Conservation (phyloP, 164 flowering plant genomes). For the Pachysandra terminalis region DNA sequence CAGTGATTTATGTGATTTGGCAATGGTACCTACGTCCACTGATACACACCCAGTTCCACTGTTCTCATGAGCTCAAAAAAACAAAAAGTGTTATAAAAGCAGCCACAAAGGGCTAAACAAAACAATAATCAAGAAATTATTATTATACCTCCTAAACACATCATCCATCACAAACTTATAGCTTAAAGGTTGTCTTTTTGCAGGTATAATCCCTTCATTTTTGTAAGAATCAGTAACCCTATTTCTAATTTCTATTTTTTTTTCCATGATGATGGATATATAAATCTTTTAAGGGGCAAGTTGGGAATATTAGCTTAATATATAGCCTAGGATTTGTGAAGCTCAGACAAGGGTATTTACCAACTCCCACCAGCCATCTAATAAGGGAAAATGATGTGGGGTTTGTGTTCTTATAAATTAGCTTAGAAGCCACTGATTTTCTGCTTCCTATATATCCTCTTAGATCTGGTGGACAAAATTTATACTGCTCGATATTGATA, state of each 20-base stretch:
- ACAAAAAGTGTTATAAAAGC: no score
- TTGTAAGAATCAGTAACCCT: no score
- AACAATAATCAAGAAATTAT: no score
- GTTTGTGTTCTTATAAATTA: constrained; percentile 2
- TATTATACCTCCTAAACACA: no score
- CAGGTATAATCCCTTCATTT: not conserved
- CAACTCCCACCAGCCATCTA: constrained; percentile 71
- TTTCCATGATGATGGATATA: not conserved
- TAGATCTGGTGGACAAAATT: constrained; percentile 17
- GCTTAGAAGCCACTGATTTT: constrained; percentile 10
- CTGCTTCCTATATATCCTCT: constrained; percentile 13
- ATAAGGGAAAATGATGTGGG: constrained; percentile 38
- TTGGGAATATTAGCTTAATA: not conserved
- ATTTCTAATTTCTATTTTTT: no score
- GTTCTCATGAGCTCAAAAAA: no score
- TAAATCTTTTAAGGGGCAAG: not conserved
- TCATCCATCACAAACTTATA: no score
- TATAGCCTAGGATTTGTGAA: constrained; percentile 8
- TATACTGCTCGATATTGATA: constrained; percentile 21
- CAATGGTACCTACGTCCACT: no score
- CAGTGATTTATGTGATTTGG: no score
- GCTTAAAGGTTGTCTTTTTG: not conserved
- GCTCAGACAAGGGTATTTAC: constrained; percentile 29
- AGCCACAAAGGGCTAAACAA: not conserved
- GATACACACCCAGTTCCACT: no score